Base-by-base conservation (phyloP, 495 filamentous ascomycete genomes). In the Neurospora sp. region DNA sequence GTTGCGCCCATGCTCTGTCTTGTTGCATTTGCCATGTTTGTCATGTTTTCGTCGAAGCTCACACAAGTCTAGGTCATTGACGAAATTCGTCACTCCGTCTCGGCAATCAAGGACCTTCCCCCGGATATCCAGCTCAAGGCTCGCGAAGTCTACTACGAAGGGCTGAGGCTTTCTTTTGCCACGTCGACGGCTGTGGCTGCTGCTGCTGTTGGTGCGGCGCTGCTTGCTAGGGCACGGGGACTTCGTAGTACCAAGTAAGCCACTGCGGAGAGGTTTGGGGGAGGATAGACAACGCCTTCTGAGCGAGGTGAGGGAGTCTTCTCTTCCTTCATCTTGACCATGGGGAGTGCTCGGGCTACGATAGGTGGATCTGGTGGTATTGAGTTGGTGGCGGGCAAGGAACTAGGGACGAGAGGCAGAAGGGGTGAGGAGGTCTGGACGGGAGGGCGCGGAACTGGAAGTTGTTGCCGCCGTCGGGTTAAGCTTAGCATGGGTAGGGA, bases 81-180 rank as follows among this genome's bases (percentile, higher is more conserved):
- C 44, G 85, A 87, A 53, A 91, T 91, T 74, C 81, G 89, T 5
- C 89, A 90, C 74, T 90, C 88, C 0, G 85, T 89, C 9, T 85
- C 87, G 3, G 85, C 85, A 3, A 83, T 91, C 44, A 81, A 82
- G 35, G 77, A 80, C 10, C 82, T 91, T 0, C 88, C 88, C 0
- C 86, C 85, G 0, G 88, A 90, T 46, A 82, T 89, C 27, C 89
- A 91, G 74, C 84, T 88, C 53, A 85, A 86, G 40, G 89, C 86
- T 11, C 82, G 88, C 18, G 74, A 85, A n/a, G 88, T 90, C 0
- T 90, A 90, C 70, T 89, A 87, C 69, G 83, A 85, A 5, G 89
- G 88, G 0, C 83, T 91, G 14, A 80, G 83, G 40, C 82, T 86
- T 66, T 86, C 86, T 0, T 90, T 90, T 77, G 82, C 83, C 5